Base-by-base conservation (phyloP, 106 monocot genomes). In the Dendrobium chrysotoxum region DNA sequence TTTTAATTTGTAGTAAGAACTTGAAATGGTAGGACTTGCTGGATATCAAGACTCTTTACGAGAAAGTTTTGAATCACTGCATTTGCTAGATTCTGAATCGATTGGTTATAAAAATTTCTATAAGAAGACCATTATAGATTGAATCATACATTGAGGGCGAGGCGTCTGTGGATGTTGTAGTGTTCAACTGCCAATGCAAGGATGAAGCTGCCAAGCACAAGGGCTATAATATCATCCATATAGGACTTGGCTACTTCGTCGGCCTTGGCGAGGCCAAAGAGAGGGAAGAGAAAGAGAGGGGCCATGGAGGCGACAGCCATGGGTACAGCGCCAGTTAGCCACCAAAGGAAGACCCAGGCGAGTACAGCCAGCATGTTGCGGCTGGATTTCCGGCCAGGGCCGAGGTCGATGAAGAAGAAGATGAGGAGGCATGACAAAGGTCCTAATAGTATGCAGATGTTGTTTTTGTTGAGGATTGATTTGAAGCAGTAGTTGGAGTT, bases 121-220 rank as follows among this genome's bases (percentile, higher is more conserved):
- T 55, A 18, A 55, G 16, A 55, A 16, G 64, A 64, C 25, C 1
- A 5, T 0, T 1, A 64, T 64, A 25, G 64, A 61, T 61, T 61
- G 61, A 61, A n/a, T 18, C 2, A 46, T 76, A 98, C 97, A 13
- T 90, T 93, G 1, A 99, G 76, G 11, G 98, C 98, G 13, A 99
- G 89, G 7, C 98, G 90, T 20, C 86, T 89, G 76, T 99, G 98
- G 82, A 99, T 89, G 86, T 91, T 91, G 86, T 99, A 93, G 57
- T 93, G 95, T 84, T 99, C 91, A 70, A 99, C 91, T 18, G 95
- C 98, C 28, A 99, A 40, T 28, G 98, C 98, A 20, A 99, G 88
- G 15, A 99, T 95, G 88, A 99, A 99, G 85, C 92, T 99, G 6
- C 98, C 95, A 5, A 99, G 98, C 41, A 99, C 95, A 7, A 99